phyloP scores from a whole-genome alignment of 164 flowering plant genomes.

The Umbilicus rupestris region DNA sequence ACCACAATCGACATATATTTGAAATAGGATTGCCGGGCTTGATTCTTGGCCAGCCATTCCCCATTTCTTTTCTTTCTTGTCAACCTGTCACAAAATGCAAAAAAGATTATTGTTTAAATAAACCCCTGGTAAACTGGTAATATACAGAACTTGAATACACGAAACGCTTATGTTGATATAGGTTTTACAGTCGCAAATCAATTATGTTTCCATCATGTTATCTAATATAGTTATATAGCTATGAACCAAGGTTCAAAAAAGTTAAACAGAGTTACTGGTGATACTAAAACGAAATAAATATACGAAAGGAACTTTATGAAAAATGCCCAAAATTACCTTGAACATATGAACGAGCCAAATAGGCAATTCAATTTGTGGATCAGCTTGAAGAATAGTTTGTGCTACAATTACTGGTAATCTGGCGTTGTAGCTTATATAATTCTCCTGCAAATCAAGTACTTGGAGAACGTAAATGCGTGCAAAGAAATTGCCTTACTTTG shows the following conservation, averaged over 20 bases:
- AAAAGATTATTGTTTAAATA: too few relatives aligned
- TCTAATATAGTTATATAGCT: too few relatives aligned
- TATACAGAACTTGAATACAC: too few relatives aligned
- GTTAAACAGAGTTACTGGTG: background rate
- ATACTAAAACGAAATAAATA: background rate
- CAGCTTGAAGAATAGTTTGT: conserved; percentile 69
- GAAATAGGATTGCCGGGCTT: conserved; percentile 67
- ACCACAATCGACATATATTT: conserved; percentile 70
- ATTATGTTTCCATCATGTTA: background rate
- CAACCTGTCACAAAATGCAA: conserved; percentile 35
- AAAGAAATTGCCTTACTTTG: background rate
- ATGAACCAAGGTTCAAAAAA: background rate
- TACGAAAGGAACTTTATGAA: background rate
- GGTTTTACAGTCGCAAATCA: conserved; percentile 1
- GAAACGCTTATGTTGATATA: background rate
- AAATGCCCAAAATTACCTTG: conserved; percentile 52
- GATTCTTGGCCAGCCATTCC: conserved; percentile 86
- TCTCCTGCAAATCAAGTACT: conserved; percentile 40
- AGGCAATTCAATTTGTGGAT: conserved; percentile 83
- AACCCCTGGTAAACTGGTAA: too few relatives aligned
- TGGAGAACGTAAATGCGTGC: background rate
- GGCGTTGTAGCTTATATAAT: conserved; percentile 56
- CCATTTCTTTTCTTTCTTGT: conserved; percentile 34
- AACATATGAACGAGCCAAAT: conserved; percentile 86
- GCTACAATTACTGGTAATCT: conserved; percentile 82